phyloP scores from a whole-genome alignment of 2,329 filamentous ascomycete species.

The Coniella vitis region DNA sequence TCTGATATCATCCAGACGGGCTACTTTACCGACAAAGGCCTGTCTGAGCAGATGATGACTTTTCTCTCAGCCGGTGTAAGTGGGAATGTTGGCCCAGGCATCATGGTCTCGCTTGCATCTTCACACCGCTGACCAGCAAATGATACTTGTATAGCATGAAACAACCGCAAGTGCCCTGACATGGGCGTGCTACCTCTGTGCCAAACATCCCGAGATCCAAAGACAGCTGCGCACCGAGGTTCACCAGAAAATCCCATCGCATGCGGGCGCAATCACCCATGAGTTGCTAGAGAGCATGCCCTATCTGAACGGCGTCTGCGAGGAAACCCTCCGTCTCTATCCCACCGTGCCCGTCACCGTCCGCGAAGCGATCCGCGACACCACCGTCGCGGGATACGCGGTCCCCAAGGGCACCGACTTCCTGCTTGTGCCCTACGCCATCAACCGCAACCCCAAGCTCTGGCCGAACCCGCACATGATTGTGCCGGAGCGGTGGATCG shows the following conservation, averaged over 20 bases:
- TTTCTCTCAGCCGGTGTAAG: slow-evolving; percentile 10
- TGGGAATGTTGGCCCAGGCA: no score
- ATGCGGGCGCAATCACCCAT: slow-evolving; percentile 1
- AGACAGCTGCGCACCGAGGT: slow-evolving; percentile 8
- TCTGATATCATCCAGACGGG: slow-evolving; percentile 11
- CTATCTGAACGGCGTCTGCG: slow-evolving; percentile 11
- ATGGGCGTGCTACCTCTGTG: slow-evolving; percentile 11
- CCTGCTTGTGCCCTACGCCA: slow-evolving; percentile 21
- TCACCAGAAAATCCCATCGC: neutral
- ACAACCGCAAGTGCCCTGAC: slow-evolving; percentile 10
- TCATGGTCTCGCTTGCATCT: no score
- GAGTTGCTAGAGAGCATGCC: slow-evolving; percentile 10
- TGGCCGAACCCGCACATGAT: slow-evolving; percentile 33
- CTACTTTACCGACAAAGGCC: slow-evolving; percentile 8
- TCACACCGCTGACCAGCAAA: no score
- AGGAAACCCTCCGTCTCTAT: slow-evolving; percentile 6
- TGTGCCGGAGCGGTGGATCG: slow-evolving; percentile 34
- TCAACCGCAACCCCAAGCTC: slow-evolving; percentile 33
- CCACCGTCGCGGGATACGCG: slow-evolving; percentile 3
- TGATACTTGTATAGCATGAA: slow-evolving; percentile 2
- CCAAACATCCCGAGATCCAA: slow-evolving; percentile 10
- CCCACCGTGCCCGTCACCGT: neutral
- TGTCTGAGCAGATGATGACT: slow-evolving; percentile 11
- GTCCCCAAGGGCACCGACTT: slow-evolving; percentile 12
- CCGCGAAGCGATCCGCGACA: neutral